A percentile compares a stretch with the other conserved stretches of the same genome.
Conservation (phyloP, 352 stramenopile species). For the Ochromonadaceae sp. region DNA sequence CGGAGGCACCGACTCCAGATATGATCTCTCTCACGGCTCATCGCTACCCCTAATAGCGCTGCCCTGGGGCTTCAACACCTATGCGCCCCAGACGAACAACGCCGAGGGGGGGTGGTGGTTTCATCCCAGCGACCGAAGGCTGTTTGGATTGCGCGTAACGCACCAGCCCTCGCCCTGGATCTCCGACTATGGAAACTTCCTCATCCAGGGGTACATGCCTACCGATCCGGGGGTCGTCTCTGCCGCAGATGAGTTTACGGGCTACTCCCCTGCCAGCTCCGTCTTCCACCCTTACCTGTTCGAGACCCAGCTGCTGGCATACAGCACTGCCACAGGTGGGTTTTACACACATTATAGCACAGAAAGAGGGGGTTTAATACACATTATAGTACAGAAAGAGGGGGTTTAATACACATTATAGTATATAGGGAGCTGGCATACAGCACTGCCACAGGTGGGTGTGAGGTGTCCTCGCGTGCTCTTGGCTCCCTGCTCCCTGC, state of each 20-base stretch:
- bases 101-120: slow-evolving; percentile 7
- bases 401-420: too few species aligned
- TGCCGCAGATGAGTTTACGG: not conserved
- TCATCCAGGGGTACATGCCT: slow-evolving; percentile 3
- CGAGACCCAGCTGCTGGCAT: not conserved
- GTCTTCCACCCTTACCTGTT: slow-evolving; percentile 3
- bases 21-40: slow-evolving; percentile 6
- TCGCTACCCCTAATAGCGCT: not conserved
- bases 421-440: too few species aligned
- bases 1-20: not conserved
- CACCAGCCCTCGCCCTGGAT: slow-evolving; percentile 17
- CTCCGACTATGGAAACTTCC: slow-evolving; percentile 10
- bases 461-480: too few species aligned
- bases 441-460: too few species aligned
- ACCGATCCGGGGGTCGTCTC: not conserved
- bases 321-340: not conserved
- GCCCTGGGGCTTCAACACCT: slow-evolving; percentile 13
- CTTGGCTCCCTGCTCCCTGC: too few species aligned
- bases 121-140: slow-evolving; percentile 4
- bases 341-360: too few species aligned
- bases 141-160: slow-evolving; percentile 5
- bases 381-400: not conserved
- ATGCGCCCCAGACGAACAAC: not conserved
- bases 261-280: not conserved
- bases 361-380: not conserved